Base-by-base conservation (phyloP, 2,329 filamentous ascomycete species). In the Tolypocladium sp. region DNA sequence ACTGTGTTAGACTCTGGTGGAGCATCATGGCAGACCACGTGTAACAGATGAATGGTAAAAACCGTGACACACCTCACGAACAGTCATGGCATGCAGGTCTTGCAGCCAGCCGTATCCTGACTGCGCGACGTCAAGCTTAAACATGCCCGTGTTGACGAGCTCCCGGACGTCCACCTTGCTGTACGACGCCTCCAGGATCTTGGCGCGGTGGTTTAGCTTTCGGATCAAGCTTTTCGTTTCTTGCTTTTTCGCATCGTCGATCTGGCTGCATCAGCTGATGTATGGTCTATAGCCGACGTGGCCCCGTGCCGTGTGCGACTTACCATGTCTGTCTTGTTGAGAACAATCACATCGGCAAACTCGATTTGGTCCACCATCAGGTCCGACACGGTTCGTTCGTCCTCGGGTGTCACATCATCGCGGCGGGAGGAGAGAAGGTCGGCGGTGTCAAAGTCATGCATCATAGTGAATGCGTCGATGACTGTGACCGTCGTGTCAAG, bases 291-390 rank as follows among this genome's bases (percentile, higher is more conserved):
- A 9, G 1, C 8, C 17, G 42, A 40, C 8, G 5, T 20, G 38
- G 4, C 17, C 17, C 9, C 37, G 13, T 35, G 22, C 15, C n/a
- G 42, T 59, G 3, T 9, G 37, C 15, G n/a, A 54, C 67, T 25
- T 17, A 89, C 83, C 61, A 84, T 82, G 61, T 90, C 86, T 7
- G 82, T 76, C 70, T 91, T 91, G 73, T 91, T 91, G 25, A 90
- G 73, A 4, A 90, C 78, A 17, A 91, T 79, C 8, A 90, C 86
- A 63, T 91, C 87, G 0, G 88, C 87, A 64, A 91, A 91, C 70
- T 91, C 88, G 60, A 91, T 88, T 66, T 91, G 88, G 64, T 91
- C 88, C 0, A 89, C 86, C 80, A 90, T 88, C 0, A 91, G 77
- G 63, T 91, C 87, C 0, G 87, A 89, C 2, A 91, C 87, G 0